Conservation (phyloP, 108 stramenopile genomes). For the Nitzschia putrida region DNA sequence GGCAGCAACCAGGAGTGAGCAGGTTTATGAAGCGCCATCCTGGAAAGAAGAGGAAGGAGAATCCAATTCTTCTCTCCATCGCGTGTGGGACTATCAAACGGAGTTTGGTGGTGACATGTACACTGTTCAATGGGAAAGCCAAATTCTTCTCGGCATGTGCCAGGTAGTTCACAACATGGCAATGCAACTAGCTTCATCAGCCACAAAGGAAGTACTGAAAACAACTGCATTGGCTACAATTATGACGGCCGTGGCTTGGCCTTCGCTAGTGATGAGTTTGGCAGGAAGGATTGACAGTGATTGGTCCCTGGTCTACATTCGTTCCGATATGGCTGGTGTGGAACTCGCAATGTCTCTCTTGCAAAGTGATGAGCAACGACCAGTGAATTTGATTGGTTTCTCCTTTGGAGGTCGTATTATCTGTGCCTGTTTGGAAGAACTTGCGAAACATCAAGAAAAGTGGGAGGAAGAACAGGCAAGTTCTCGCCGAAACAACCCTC, state of each 20-base stretch:
- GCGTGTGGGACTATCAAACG: slow-evolving; percentile 66
- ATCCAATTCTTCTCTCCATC: not conserved
- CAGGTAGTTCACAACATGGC: slow-evolving; percentile 54
- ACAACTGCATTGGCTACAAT: slow-evolving; percentile 56
- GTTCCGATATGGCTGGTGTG: slow-evolving; percentile 84
- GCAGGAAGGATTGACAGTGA: slow-evolving; percentile 76
- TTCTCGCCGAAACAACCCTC: not conserved
- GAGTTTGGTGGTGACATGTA: slow-evolving; percentile 61
- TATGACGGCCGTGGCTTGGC: slow-evolving; percentile 56
- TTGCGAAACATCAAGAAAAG: slow-evolving; percentile 64
- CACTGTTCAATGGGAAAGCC: slow-evolving; percentile 69
- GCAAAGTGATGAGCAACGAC: slow-evolving; percentile 67
- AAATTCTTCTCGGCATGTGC: slow-evolving; percentile 47
- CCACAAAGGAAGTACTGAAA: slow-evolving; percentile 53
- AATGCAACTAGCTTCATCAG: slow-evolving; percentile 48
- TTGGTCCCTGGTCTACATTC: slow-evolving; percentile 69
- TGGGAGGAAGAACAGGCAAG: slow-evolving; percentile 53
- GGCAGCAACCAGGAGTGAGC: not conserved
- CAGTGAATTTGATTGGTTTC: slow-evolving; percentile 89
- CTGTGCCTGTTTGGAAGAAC: slow-evolving; percentile 74
- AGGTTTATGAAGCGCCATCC: not conserved
- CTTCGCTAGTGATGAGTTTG: slow-evolving; percentile 53
- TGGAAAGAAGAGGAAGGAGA: not conserved
- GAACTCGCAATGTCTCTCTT: slow-evolving; percentile 80
- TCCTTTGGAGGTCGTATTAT: slow-evolving; percentile 90